Base-by-base conservation (phyloP, 208 protist genomes). In the Acanthamoeba rhysodes region DNA sequence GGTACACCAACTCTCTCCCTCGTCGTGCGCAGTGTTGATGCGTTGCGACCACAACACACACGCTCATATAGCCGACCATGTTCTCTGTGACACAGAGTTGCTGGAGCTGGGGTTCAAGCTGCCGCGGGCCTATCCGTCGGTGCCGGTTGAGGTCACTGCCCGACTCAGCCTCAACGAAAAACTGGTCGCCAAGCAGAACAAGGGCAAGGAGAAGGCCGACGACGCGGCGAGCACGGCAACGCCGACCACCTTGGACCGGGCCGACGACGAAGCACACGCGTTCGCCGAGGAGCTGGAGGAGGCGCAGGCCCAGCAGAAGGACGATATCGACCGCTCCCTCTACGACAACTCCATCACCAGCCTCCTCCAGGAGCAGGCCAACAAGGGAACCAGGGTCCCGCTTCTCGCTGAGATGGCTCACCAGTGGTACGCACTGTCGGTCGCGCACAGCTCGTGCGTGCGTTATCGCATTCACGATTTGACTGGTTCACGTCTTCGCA, bases 351-450 rank as follows among this genome's bases (percentile, higher is more conserved):
- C 74, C 41, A 53, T 82, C 41, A 53, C 10, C 74, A 82, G 4
- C 45, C 74, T 82, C 22, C 74, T 82, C 41, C 74, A 82, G 41
- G 74, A 82, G 24, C 32, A 82, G 74, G 74, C 74, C 45, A 53
- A 6, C 74, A 82, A 82, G 41, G 74, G 74, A 20, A 18, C 32
- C 24, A 27, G 20, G 20, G 45, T 82, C 6, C 45, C 10, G 5
- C 37, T 27, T 34, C 37, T 82, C 16, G 37, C 41, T 9, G 74
- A 82, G 22, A 48, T 82, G 14, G 74, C 74, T 6, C 22, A 8
- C 22, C 74, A 82, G 74, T 82, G 74, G 74, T 82, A 57, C 53
- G 16, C 53, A 9, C 53, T 2, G 2, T 2, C 53, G 9, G 1
- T 2, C 16, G 53, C 16, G 9, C 1, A 9, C 7, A 2, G 0